Evolutionary conservation across 2,329 filamentous ascomycete genomes (phyloP), one percentile per base, ranked within the genome.

Genomic region (Fusarium subglutinans): DNA sequence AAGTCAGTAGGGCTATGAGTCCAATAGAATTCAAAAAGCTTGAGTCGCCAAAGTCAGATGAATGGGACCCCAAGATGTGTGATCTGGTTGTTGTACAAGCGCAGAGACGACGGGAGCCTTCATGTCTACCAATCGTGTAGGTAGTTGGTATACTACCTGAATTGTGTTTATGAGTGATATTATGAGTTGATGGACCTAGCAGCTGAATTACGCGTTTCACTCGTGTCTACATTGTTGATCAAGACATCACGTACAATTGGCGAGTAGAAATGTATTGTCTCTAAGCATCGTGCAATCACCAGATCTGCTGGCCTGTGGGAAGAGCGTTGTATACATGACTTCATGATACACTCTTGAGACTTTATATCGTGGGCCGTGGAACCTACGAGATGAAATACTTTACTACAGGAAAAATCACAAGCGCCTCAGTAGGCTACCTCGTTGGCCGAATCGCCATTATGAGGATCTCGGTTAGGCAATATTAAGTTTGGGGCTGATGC

Each of bases 371-470:
- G 7, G 6, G 8, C 18, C 5, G 12, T 18, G 4, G 18, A 14
- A 20, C 5, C 24, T 28, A 47, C 15, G 18, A 22, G 13, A 15
- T 15, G 2, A 22, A 6, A 15, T 7, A 2, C 4, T 15, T 28
- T 9, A 10, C 18, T 8, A 6, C 12, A 10, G 1, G 4, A 10
- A 8, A 15, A 4, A 7, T 15, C 44, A 20, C 8, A 17, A 22
- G 24, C 8, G 8, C 8, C 24, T 28, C 18, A 15, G 12, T 7
- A 8, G 4, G 18, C 20, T 9, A 28, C 26, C 20, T 48, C 6
- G 9, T 28, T 48, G 20, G 13, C 18, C 2, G 8, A 5, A 22
- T 15, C 20, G 11, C 13, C 2, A 9, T 11, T 8, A 9, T 12
- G 12, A 48, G 22, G 20, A 28, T 30, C 3, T 48, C 13, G 6